These are phyloP conservation scores for Fusarium palustre DNA, from an alignment of 2,329 filamentous ascomycete genomes.

Conservation along the genomic window DNA sequence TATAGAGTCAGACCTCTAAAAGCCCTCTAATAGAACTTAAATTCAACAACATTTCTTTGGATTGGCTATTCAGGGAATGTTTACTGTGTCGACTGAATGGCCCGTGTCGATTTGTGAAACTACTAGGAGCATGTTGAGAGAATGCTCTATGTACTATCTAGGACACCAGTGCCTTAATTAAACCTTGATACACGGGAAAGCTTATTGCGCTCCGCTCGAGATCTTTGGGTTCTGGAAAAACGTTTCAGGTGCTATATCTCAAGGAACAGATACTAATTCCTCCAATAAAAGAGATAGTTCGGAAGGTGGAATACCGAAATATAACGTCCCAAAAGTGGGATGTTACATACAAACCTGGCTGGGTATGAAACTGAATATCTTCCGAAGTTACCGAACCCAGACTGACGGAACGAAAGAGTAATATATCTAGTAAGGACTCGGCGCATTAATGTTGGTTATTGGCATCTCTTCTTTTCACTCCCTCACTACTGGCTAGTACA, in stretches of 20 bases:
- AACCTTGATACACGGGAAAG: constrained; percentile 29
- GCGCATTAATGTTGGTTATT: background rate
- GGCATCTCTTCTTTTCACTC: constrained; percentile 11
- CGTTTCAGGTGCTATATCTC: constrained; percentile 27
- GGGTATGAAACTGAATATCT: constrained; percentile 14
- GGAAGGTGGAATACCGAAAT: background rate
- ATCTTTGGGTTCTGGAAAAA: constrained; percentile 34
- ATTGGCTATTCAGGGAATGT: background rate
- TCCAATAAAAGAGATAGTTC: constrained; percentile 23
- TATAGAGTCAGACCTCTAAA: background rate
- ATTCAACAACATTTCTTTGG: background rate
- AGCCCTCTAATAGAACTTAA: background rate
- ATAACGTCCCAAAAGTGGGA: constrained; percentile 11
- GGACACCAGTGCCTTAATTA: constrained; percentile 32
- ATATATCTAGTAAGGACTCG: constrained; percentile 1
- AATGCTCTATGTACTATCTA: background rate
- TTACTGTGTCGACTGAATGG: background rate
- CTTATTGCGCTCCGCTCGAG: constrained; percentile 5
- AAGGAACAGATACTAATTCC: constrained; percentile 18
- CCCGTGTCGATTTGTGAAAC: constrained; percentile 26
- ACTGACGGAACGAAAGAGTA: background rate
- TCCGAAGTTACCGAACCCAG: constrained; percentile 27
- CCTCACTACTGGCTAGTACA: constrained; percentile 41
- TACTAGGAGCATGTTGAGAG: constrained; percentile 2
- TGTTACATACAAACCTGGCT: constrained; percentile 7